Evolutionary conservation across 2,329 filamentous ascomycete genomes (phyloP).

Genomic region (Alternaria sp.): DNA sequence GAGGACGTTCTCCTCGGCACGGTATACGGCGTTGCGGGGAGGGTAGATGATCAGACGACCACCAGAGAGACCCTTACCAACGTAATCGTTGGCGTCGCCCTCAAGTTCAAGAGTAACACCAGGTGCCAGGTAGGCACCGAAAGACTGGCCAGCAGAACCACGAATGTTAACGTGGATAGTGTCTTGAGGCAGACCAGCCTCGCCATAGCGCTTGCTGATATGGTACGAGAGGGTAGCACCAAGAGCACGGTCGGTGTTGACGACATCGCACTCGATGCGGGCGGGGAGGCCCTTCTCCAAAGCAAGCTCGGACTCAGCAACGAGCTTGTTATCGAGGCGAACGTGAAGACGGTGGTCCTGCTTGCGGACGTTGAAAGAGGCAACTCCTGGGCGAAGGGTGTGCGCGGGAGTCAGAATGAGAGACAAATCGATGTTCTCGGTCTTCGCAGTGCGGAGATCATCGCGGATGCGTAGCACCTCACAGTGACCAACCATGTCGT

Average conservation of each 20-base stretch:
- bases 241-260: conserved; percentile 94
- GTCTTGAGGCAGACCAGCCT: conserved; percentile 86
- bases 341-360: conserved; percentile 95
- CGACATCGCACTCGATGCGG: conserved; percentile 92
- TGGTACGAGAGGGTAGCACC: conserved; percentile 96
- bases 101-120: conserved; percentile 95
- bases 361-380: conserved; percentile 97
- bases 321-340: conserved; percentile 95
- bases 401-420: conserved; percentile 95
- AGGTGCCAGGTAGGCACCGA: conserved; percentile 91
- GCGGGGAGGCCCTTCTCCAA: conserved; percentile 93
- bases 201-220: conserved; percentile 90
- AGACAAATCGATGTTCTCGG: conserved; percentile 89
- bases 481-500: conserved; percentile 95
- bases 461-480: conserved; percentile 87
- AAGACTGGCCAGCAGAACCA: conserved; percentile 95
- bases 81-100: conserved; percentile 95
- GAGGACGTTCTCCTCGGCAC: conserved; percentile 93
- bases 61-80: conserved; percentile 93
- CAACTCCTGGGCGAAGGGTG: conserved; percentile 90
- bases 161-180: conserved; percentile 97
- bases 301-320: conserved; percentile 92
- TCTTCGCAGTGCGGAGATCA: conserved; percentile 87
- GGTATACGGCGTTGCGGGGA: conserved; percentile 87
- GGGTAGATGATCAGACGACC: conserved; percentile 94